Conservation (phyloP, 306 rosid species). For the Gleditsia sinensis region DNA sequence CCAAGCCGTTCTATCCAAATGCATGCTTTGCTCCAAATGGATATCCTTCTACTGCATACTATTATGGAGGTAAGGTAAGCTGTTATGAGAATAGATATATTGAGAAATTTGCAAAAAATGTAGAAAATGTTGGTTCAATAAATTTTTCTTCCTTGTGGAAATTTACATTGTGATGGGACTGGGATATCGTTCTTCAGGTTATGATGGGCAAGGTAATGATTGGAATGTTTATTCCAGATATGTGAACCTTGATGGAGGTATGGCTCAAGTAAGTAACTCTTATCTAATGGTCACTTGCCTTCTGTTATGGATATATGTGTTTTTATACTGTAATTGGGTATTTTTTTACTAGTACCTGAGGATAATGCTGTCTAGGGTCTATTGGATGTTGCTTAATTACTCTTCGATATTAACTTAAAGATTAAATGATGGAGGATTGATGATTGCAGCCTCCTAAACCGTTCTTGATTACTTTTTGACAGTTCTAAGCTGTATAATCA, state of each 20-base stretch:
- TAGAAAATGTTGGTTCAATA: neutral
- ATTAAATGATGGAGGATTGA: neutral
- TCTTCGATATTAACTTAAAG: conserved; percentile 7
- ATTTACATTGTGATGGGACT: neutral
- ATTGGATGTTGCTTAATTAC: neutral
- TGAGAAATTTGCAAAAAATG: neutral
- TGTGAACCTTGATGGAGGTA: conserved; percentile 48
- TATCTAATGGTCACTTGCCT: conserved; percentile 19
- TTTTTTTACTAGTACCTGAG: neutral
- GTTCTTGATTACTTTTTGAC: neutral
- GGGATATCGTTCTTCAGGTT: conserved; percentile 33
- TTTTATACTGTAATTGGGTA: neutral
- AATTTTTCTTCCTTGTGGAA: neutral
- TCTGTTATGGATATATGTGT: neutral
- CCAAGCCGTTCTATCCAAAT: conserved; percentile 53
- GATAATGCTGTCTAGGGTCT: neutral
- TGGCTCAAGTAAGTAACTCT: conserved; percentile 44
- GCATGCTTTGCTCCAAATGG: conserved; percentile 39
- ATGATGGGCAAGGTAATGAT: conserved; percentile 40
- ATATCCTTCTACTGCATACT: conserved; percentile 42
- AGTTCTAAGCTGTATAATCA: neutral
- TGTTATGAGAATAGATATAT: neutral
- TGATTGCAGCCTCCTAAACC: neutral
- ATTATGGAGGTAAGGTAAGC: conserved; percentile 66
- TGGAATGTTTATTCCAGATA: conserved; percentile 46